Percentiles rank a stretch among this genome's conserved stretches.
These are phyloP conservation scores for Taxillus chinensis DNA, from an alignment of 164 flowering plant genomes.

Conservation along the genomic window DNA sequence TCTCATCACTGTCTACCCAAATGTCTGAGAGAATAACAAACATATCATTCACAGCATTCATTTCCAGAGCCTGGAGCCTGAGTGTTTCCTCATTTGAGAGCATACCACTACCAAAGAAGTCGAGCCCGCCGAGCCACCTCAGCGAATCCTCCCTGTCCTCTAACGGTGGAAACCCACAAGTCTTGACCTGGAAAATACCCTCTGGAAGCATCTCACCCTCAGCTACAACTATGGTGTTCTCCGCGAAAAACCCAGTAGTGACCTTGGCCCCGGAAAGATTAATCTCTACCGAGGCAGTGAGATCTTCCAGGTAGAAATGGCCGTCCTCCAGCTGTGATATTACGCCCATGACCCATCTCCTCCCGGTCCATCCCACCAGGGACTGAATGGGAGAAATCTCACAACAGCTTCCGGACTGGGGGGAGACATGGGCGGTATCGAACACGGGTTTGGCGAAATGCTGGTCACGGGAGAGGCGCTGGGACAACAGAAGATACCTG, in stretches of 20 bases:
- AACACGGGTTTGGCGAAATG: slow-evolving; percentile 81
- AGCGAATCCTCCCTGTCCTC: slow-evolving; percentile 81
- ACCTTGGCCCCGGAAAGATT: slow-evolving; percentile 88
- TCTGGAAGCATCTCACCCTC: slow-evolving; percentile 79
- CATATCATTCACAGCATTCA: slow-evolving; percentile 81
- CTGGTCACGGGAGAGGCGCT: slow-evolving; percentile 74
- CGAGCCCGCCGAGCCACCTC: slow-evolving; percentile 46
- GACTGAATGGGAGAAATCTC: slow-evolving; percentile 90
- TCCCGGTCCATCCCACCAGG: slow-evolving; percentile 70
- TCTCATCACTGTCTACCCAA: slow-evolving; percentile 85
- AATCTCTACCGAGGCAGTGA: slow-evolving; percentile 81
- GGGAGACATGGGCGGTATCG: slow-evolving; percentile 27
- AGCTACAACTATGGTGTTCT: slow-evolving; percentile 86
- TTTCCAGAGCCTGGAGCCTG: slow-evolving; percentile 64
- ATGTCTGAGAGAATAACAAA: slow-evolving; percentile 87
- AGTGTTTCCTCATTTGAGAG: slow-evolving; percentile 59
- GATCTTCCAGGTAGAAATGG: slow-evolving; percentile 94
- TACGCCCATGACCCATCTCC: slow-evolving; percentile 91
- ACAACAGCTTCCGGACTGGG: slow-evolving; percentile 43
- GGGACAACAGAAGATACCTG: slow-evolving; percentile 70
- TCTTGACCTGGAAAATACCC: slow-evolving; percentile 77
- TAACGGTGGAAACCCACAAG: slow-evolving; percentile 96
- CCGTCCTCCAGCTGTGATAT: slow-evolving; percentile 98
- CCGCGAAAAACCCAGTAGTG: slow-evolving; percentile 79
- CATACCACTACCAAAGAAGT: slow-evolving; percentile 83